These are phyloP conservation scores for Sporothrix mexicana DNA, from an alignment of 2,329 filamentous ascomycete species.

Conservation along the genomic window DNA sequence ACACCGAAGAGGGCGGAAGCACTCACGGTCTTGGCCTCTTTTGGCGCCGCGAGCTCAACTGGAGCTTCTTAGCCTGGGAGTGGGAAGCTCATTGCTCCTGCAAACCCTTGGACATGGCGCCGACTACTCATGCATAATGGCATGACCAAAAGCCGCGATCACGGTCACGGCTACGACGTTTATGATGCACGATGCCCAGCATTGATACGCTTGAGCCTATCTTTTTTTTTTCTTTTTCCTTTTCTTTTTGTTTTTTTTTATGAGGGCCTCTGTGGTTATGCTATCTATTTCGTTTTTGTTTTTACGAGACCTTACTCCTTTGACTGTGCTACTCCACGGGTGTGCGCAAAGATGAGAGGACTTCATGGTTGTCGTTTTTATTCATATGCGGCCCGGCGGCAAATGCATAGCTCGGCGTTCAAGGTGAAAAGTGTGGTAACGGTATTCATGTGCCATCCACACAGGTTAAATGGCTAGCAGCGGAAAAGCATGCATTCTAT, in stretches of 20 bases:
- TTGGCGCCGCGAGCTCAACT: slow-evolving; percentile 80
- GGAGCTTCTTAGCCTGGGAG: slow-evolving; percentile 83
- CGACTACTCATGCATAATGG: slow-evolving; percentile 37
- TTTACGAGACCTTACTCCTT: not conserved
- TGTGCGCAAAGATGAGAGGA: not conserved
- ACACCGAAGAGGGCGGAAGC: slow-evolving; percentile 30
- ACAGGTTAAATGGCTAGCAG: not conserved
- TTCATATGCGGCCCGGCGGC: too few species aligned
- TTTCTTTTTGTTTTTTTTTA: not conserved
- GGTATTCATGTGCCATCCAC: not conserved
- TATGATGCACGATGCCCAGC: not conserved
- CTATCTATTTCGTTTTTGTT: not conserved
- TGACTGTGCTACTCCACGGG: not conserved
- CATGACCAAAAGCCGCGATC: not conserved
- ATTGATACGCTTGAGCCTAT: too few species aligned
- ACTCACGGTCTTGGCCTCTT: slow-evolving; percentile 68
- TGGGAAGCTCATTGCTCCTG: slow-evolving; percentile 60
- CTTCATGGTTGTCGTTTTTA: not conserved
- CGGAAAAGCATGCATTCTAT: not conserved
- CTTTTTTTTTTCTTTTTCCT: not conserved
- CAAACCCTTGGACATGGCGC: slow-evolving; percentile 41
- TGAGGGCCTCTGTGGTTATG: not conserved
- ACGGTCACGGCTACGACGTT: not conserved
- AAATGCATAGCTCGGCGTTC: slow-evolving; percentile 16
- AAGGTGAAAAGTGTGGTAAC: not conserved